Evolutionary conservation across 148 eudicot species (phyloP).

Genomic region (Diospyros kaki): DNA sequence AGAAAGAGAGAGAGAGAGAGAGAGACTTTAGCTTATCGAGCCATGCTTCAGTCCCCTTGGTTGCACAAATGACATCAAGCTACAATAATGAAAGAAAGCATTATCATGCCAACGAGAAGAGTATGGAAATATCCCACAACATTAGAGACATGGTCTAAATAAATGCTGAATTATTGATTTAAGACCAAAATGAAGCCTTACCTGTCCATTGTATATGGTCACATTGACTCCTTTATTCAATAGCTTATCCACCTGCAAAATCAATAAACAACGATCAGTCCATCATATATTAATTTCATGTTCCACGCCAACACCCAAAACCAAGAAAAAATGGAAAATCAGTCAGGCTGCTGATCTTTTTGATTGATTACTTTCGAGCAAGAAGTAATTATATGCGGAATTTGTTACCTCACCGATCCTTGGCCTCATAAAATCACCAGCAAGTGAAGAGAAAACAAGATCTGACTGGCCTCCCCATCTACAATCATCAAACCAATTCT

Average conservation of each 20-base stretch:
- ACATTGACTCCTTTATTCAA: conserved; percentile 32
- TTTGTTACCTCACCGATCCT: conserved; percentile 68
- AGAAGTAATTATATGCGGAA: not conserved
- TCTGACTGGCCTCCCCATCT: conserved; percentile 83
- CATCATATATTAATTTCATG: not conserved
- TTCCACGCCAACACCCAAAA: not conserved
- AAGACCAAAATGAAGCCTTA: conserved; percentile 1
- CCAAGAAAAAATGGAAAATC: too few species aligned
- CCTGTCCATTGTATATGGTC: conserved; percentile 39
- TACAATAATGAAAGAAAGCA: conserved; percentile 20
- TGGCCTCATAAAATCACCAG: conserved; percentile 83
- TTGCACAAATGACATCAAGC: conserved; percentile 88
- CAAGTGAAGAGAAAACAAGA: conserved; percentile 44
- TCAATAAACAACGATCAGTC: not conserved
- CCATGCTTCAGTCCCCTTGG: conserved; percentile 91
- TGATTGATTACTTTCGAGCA: not conserved
- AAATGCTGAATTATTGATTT: not conserved
- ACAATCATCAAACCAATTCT: not conserved
- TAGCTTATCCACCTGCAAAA: conserved; percentile 43
- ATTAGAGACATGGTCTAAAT: not conserved
- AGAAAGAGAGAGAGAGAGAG: not conserved
- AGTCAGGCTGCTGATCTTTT: too few species aligned
- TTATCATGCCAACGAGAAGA: not conserved
- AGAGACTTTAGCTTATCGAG: conserved; percentile 75
- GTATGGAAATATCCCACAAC: not conserved